These are phyloP conservation scores for Cornus kousa DNA, from an alignment of 148 eudicot species.

Conservation along the genomic window DNA sequence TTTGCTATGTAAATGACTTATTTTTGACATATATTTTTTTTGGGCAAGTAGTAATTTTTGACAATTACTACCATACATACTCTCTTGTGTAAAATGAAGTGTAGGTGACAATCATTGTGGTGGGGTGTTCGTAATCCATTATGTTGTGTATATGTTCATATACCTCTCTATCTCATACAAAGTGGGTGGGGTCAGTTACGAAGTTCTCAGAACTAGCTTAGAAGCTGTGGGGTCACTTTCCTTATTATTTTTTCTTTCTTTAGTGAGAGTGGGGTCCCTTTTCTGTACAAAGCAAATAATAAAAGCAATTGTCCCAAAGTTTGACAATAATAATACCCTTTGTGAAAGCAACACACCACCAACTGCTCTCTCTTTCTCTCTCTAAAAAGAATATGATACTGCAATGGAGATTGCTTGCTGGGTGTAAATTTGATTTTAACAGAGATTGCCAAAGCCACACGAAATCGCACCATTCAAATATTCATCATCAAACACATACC, in stretches of 20 bases:
- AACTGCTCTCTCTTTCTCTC: constrained; percentile 15
- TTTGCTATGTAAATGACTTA: no score
- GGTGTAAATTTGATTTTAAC: constrained; percentile 17
- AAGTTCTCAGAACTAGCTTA: constrained; percentile 13
- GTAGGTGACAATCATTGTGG: constrained; percentile 8
- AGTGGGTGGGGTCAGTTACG: constrained; percentile 23
- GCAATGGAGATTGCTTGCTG: constrained; percentile 28
- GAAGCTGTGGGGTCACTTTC: constrained; percentile 35
- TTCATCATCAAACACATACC: background rate
- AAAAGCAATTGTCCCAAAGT: constrained; percentile 36
- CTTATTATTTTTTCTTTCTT: background rate
- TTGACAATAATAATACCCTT: constrained; percentile 32
- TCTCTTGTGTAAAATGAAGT: background rate
- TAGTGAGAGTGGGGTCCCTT: constrained; percentile 21
- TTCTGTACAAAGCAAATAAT: constrained; percentile 21
- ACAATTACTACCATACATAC: no score
- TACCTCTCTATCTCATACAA: background rate
- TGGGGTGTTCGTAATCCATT: constrained; percentile 22
- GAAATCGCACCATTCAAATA: constrained; percentile 19
- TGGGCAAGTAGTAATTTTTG: no score
- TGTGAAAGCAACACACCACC: constrained; percentile 42
- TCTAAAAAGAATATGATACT: background rate
- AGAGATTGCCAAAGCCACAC: constrained; percentile 32
- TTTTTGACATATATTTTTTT: no score
- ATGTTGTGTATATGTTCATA: constrained; percentile 15